These are phyloP conservation scores for Pyrenopolyporus hunteri DNA, from an alignment of 495 filamentous ascomycete species.

Conservation along the genomic window DNA sequence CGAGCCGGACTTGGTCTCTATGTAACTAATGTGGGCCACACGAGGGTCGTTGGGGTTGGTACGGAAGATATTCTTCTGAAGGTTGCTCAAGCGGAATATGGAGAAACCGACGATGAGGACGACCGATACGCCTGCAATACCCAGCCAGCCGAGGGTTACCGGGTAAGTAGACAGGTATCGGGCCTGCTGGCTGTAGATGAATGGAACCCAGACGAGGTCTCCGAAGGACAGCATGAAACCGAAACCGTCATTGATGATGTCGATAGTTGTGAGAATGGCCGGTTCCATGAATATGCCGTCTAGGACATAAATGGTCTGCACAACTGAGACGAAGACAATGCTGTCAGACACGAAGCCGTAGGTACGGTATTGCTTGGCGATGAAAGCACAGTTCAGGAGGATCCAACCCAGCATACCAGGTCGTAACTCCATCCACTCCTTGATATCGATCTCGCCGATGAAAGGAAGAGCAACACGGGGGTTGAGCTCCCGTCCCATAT, in stretches of 20 bases:
- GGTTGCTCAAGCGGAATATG: constrained; percentile 92
- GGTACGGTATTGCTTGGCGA: constrained; percentile 84
- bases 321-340: constrained; percentile 78
- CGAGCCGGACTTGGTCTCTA: constrained; percentile 82
- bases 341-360: constrained; percentile 86
- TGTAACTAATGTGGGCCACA: constrained; percentile 81
- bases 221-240: constrained; percentile 97
- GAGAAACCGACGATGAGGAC: constrained; percentile 75
- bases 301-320: constrained; percentile 84
- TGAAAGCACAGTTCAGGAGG: constrained; percentile 81
- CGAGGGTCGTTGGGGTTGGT: constrained; percentile 83
- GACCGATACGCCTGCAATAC: constrained; percentile 65
- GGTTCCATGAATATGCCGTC: constrained; percentile 91
- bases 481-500: constrained; percentile 96
- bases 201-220: constrained; percentile 92
- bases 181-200: constrained; percentile 83
- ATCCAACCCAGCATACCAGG: constrained; percentile 93
- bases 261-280: constrained; percentile 92
- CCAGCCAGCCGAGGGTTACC: constrained; percentile 69
- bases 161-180: constrained; percentile 90
- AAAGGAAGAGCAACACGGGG: constrained; percentile 81
- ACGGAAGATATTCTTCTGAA: constrained; percentile 93
- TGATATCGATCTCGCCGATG: constrained; percentile 86
- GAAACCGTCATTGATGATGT: constrained; percentile 93
- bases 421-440: constrained; percentile 86